Percentiles rank a stretch among this genome's conserved stretches.
Conservation (phyloP, 495 filamentous ascomycete species). For the Neurospora cerealis region DNA sequence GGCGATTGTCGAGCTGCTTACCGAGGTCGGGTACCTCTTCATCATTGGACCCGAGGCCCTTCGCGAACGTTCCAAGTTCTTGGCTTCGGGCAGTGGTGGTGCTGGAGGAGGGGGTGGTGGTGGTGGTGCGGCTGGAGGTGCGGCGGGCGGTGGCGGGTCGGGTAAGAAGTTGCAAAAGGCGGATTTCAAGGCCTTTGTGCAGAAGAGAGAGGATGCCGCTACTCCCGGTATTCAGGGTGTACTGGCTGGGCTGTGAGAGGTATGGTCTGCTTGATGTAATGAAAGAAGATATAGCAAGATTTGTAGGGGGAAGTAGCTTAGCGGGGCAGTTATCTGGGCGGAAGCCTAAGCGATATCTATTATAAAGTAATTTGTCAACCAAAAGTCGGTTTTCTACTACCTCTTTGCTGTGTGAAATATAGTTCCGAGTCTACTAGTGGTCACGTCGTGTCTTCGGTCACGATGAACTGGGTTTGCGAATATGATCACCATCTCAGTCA, state of each 20-base stretch:
- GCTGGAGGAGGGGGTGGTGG: not conserved
- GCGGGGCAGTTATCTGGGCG: not conserved
- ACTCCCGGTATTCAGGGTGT: conserved; percentile 74
- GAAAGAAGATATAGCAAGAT: not conserved
- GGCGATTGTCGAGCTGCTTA: conserved; percentile 66
- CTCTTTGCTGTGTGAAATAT: not conserved
- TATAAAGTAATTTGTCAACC: not conserved
- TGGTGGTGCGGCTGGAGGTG: not conserved
- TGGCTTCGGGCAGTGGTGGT: conserved; percentile 32
- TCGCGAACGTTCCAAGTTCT: conserved; percentile 53
- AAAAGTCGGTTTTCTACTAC: not conserved
- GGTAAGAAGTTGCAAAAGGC: conserved; percentile 48
- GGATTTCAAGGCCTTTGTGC: conserved; percentile 76
- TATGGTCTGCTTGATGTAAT: not conserved
- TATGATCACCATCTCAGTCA: too few relatives aligned
- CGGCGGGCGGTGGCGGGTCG: conserved; percentile 23
- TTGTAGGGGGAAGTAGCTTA: not conserved
- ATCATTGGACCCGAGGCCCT: conserved; percentile 88
- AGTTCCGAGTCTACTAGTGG: too few relatives aligned
- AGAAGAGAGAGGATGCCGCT: conserved; percentile 70
- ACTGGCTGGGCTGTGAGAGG: conserved; percentile 40
- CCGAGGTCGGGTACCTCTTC: conserved; percentile 94
- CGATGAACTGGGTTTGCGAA: too few relatives aligned
- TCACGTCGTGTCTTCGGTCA: not conserved
- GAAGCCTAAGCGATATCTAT: not conserved